Evolutionary conservation across 768 basidiomycete genomes (phyloP).

Genomic region (Dioszegia hungarica): DNA sequence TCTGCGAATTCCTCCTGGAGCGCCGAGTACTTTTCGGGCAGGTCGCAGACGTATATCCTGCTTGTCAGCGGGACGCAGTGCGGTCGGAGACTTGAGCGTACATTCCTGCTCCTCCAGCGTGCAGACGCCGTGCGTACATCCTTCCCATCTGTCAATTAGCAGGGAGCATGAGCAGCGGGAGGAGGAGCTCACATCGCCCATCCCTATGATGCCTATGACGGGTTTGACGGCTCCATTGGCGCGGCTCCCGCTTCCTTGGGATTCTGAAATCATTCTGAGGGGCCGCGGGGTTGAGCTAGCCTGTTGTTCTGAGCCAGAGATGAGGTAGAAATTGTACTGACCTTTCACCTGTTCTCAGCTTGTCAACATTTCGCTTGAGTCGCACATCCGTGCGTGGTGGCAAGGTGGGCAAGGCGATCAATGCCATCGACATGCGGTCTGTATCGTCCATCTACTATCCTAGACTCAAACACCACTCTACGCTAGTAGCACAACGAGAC

Average conservation of each 20-base stretch:
- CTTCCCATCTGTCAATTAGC: conserved; percentile 62
- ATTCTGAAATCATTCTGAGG: neutral
- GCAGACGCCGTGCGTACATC: conserved; percentile 82
- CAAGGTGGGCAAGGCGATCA: too few species aligned
- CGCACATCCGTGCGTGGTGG: too few species aligned
- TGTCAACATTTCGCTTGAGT: too few species aligned
- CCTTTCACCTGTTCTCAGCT: too few species aligned
- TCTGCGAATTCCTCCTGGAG: neutral
- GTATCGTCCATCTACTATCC: too few species aligned
- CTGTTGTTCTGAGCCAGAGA: neutral
- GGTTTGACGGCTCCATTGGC: conserved; percentile 2
- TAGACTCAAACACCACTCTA: too few species aligned
- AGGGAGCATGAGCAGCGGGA: neutral
- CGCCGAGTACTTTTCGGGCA: conserved; percentile 53
- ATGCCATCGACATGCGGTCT: too few species aligned
- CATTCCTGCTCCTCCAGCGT: conserved; percentile 80
- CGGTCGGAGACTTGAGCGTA: conserved; percentile 47
- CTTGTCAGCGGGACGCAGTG: neutral
- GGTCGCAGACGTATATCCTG: conserved; percentile 87
- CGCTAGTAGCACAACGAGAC: too few species aligned
- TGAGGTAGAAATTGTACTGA: too few species aligned
- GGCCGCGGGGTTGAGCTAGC: neutral
- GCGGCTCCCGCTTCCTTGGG: neutral
- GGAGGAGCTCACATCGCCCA: conserved; percentile 62
- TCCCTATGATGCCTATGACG: conserved; percentile 83